phyloP scores from a whole-genome alignment of 441 rosid genomes.

The Arabidopsis lyrata region DNA sequence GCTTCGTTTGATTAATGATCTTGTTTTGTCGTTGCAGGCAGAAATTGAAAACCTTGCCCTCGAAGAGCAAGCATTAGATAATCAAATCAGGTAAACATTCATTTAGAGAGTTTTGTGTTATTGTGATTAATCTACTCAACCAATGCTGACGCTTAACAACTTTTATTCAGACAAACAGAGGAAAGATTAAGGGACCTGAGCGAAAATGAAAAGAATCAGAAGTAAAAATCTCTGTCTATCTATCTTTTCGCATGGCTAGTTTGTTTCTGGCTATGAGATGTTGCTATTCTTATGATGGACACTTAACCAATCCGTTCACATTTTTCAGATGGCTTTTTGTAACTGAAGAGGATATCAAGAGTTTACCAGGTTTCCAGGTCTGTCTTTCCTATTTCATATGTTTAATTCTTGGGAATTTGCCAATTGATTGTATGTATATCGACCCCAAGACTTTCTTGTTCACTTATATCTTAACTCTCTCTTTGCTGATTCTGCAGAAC shows the following conservation, averaged over 20 bases:
- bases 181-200: slow-evolving; percentile 73
- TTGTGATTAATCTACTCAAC: slow-evolving; percentile 33
- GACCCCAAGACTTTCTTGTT: slow-evolving; percentile 30
- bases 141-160: slow-evolving; percentile 48
- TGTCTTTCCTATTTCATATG: slow-evolving; percentile 36
- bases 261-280: slow-evolving; percentile 24
- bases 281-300: slow-evolving; percentile 27
- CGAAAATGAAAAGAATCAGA: slow-evolving; percentile 80
- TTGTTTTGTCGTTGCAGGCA: slow-evolving; percentile 57
- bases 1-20: slow-evolving; percentile 33
- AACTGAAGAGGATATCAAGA: slow-evolving; percentile 92
- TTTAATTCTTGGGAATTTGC: slow-evolving; percentile 34
- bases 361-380: slow-evolving; percentile 82
- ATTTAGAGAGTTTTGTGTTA: slow-evolving; percentile 36
- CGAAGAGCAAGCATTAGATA: slow-evolving; percentile 77
- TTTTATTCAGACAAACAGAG: slow-evolving; percentile 76
- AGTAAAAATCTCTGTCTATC: slow-evolving; percentile 51
- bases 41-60: slow-evolving; percentile 74
- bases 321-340: slow-evolving; percentile 89
- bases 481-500: slow-evolving; percentile 59
- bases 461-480: slow-evolving; percentile 32
- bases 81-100: slow-evolving; percentile 73
- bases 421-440: slow-evolving; percentile 15
- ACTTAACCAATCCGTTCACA: slow-evolving; percentile 38
- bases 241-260: slow-evolving; percentile 7